phyloP scores from a whole-genome alignment of 306 rosid genomes.

The Luffa acutangula region DNA sequence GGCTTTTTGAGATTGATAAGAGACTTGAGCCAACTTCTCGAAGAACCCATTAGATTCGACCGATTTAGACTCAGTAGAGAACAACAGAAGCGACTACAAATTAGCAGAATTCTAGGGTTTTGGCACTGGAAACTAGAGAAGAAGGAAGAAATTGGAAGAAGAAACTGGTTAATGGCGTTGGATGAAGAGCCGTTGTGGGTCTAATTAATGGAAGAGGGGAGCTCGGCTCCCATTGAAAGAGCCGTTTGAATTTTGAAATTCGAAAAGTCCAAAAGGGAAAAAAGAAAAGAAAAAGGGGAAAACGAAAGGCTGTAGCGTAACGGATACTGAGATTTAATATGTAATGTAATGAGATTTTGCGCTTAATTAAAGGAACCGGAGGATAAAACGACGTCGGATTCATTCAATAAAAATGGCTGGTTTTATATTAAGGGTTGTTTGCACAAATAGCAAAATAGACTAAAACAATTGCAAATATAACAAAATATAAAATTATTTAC shows the following conservation, averaged over 20 bases:
- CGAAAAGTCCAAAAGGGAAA: slow-evolving; percentile 18
- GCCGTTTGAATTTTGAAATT: slow-evolving; percentile 42
- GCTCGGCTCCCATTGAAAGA: neutral
- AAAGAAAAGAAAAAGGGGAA: neutral
- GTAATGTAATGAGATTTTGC: neutral
- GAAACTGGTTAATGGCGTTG: neutral
- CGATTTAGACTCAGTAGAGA: neutral
- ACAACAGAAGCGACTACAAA: neutral
- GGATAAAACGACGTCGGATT: neutral
- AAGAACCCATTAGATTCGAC: slow-evolving; percentile 51
- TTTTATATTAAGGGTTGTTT: too few relatives aligned
- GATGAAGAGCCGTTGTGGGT: neutral
- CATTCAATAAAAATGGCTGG: too few relatives aligned
- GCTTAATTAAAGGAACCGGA: neutral
- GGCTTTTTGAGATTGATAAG: slow-evolving; percentile 45
- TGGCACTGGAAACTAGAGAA: neutral
- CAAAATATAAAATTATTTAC: too few relatives aligned
- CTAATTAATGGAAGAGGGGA: neutral
- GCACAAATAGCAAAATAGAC: too few relatives aligned
- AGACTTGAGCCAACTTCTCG: slow-evolving; percentile 78
- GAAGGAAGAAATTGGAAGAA: neutral
- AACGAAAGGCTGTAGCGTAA: neutral
- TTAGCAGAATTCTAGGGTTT: neutral
- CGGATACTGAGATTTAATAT: neutral
- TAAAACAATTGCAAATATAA: too few relatives aligned